A percentile compares a stretch with the other conserved stretches of the same genome.
Evolutionary conservation across 257 asterid species (phyloP).

Genomic region (Mitragyna speciosa): DNA sequence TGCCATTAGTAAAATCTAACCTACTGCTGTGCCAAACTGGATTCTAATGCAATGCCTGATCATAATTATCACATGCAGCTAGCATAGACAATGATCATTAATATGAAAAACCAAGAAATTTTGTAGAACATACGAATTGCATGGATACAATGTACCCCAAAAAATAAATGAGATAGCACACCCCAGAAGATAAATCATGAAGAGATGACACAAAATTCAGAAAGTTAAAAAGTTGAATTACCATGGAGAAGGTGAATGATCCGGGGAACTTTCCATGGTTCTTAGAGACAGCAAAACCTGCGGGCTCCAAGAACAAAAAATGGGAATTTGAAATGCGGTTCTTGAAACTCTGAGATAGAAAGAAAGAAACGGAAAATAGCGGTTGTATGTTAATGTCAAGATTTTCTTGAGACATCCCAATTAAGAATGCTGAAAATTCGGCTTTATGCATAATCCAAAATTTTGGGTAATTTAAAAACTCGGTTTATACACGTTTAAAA

Average conservation of each 20-base stretch:
- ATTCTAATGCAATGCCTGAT: neutral
- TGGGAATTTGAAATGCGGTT: slow-evolving; percentile 33
- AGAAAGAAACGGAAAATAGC: slow-evolving; percentile 31
- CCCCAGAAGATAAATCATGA: neutral
- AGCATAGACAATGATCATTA: neutral
- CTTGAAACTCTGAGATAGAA: slow-evolving; percentile 21
- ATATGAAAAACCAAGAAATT: neutral
- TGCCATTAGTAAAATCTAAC: neutral
- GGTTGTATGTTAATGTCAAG: slow-evolving; percentile 26
- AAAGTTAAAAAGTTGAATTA: slow-evolving; percentile 16
- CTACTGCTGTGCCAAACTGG: neutral
- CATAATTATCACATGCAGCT: neutral
- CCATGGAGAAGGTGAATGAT: slow-evolving; percentile 48
- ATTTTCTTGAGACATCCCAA: slow-evolving; percentile 12
- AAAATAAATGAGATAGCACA: neutral
- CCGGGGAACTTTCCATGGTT: slow-evolving; percentile 57
- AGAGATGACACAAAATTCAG: neutral
- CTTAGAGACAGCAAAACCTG: slow-evolving; percentile 38
- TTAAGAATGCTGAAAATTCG: slow-evolving; percentile 25
- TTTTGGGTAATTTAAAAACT: slow-evolving; percentile 5
- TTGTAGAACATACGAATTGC: neutral
- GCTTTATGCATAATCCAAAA: slow-evolving; percentile 9
- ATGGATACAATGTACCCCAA: neutral
- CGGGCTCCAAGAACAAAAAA: slow-evolving; percentile 47
- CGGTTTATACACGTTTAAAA: slow-evolving; percentile 21